Base-by-base conservation (phyloP, 1,284 basidiomycete genomes). In the Puccinia triticina region DNA sequence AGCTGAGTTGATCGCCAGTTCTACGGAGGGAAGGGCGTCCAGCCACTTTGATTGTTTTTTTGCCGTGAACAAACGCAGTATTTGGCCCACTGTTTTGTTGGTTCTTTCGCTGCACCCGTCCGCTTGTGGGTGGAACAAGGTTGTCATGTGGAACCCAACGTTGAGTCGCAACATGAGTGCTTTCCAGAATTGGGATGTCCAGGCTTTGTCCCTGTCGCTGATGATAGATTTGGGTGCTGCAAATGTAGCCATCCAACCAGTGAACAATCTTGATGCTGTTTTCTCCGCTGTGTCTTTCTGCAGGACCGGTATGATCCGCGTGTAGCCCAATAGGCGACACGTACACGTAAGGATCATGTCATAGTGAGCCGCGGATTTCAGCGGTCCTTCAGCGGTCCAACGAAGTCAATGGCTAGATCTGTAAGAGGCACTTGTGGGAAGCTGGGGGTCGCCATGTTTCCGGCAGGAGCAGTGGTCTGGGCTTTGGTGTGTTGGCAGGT, bases 21-120 rank as follows among this genome's bases (percentile, higher is more conserved):
- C 32, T 16, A 40, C 67, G 18, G 55, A 23, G 21, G 55, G 55
- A 10, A 59, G 29, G 29, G 55, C 21, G 8, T 59, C 55, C 7
- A 59, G 55, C 55, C 55, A 59, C n/a, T 23, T 37, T n/a, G 34
- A 26, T n/a, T 72, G 69, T 14, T n/a, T 32, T 11, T 32, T 48
- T 16, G 40, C 69, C 7, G 48, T 50, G 23, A 72, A 48, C 0
- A 10, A n/a, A n/a, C 82, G 79, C 2, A 85, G 50, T 32, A 82
- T 71, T 67, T 59, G 88, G 2, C 83, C 86, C 0, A 89, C 79
- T 0, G 87, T 88, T 61, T 88, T 88, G 73, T 88, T 88, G 0
- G 86, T 84, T 0, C 83, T 59, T 83, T 88, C 87, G 21, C 85
- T 87, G 0, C 76, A 11, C 32, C 86, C 84, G 53, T 86, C 85